These are phyloP conservation scores for Phytopythium ostracodes DNA, from an alignment of 352 stramenopile species.

Conservation along the genomic window DNA sequence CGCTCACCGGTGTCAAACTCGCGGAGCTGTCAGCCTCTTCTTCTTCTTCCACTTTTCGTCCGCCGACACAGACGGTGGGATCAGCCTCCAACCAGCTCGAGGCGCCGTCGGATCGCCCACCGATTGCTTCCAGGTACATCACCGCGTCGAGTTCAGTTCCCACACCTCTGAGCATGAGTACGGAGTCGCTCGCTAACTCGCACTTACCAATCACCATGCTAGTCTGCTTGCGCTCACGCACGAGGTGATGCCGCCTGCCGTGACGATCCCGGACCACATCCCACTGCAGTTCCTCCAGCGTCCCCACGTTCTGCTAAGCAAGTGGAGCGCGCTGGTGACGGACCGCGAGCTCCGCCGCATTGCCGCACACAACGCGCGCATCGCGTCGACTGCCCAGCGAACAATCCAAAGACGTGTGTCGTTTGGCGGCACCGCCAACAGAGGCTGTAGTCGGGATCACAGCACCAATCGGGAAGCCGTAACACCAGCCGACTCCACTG, in stretches of 20 bases:
- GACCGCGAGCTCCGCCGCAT: slow-evolving; percentile 57
- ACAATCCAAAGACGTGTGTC: slow-evolving; percentile 6
- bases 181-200: background rate
- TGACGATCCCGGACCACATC: slow-evolving; percentile 28
- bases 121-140: background rate
- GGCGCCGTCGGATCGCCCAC: slow-evolving; percentile 2
- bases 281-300: slow-evolving; percentile 62
- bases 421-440: slow-evolving; percentile 12
- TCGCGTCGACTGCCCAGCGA: slow-evolving; percentile 14
- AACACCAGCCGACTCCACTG: slow-evolving; percentile 2
- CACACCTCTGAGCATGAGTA: background rate
- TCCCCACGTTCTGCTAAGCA: slow-evolving; percentile 43
- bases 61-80: background rate
- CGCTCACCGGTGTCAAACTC: background rate
- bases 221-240: slow-evolving; percentile 2
- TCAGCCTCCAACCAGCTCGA: background rate
- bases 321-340: slow-evolving; percentile 69
- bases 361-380: slow-evolving; percentile 53
- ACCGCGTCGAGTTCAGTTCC: background rate
- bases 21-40: background rate
- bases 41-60: too few relatives aligned
- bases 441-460: background rate
- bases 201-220: background rate
- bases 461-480: background rate
- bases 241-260: background rate